These are phyloP conservation scores for Elasticomyces elasticus DNA, from an alignment of 495 filamentous ascomycete species.

Conservation along the genomic window DNA sequence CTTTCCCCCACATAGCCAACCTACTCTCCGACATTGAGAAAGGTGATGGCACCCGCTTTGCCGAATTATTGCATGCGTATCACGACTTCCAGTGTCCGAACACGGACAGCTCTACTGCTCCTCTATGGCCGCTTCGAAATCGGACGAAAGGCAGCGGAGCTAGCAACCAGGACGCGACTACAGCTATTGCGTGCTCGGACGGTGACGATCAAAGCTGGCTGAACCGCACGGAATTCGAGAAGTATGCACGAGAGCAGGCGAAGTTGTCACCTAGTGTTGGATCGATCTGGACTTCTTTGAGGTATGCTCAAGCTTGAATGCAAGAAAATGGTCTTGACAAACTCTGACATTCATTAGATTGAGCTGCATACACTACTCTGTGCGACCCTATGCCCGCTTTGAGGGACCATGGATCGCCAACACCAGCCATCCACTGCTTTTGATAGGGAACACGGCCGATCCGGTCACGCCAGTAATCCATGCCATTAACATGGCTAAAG, in stretches of 20 bases:
- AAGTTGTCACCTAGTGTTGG: slow-evolving; percentile 43
- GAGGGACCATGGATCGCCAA: slow-evolving; percentile 38
- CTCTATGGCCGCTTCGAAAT: slow-evolving; percentile 2
- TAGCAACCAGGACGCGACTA: slow-evolving; percentile 32
- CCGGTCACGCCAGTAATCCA: slow-evolving; percentile 45
- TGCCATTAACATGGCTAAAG: slow-evolving; percentile 40
- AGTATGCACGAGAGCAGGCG: slow-evolving; percentile 38
- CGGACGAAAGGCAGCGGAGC: neutral
- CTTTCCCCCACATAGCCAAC: slow-evolving; percentile 48
- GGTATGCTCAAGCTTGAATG: too few relatives aligned
- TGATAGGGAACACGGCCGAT: slow-evolving; percentile 46
- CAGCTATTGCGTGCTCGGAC: slow-evolving; percentile 57
- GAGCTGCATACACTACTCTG: slow-evolving; percentile 47
- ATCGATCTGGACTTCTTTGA: slow-evolving; percentile 45
- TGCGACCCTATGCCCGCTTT: slow-evolving; percentile 50
- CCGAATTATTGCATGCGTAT: slow-evolving; percentile 27
- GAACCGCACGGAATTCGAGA: slow-evolving; percentile 37
- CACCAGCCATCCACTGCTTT: slow-evolving; percentile 46
- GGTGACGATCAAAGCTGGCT: slow-evolving; percentile 36
- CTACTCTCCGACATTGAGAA: slow-evolving; percentile 44
- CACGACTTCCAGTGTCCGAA: slow-evolving; percentile 23
- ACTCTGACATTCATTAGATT: slow-evolving; percentile 41
- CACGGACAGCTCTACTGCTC: neutral
- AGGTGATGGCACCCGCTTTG: slow-evolving; percentile 46
- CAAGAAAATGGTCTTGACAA: too few relatives aligned